These are phyloP conservation scores for Pisolithus marmoratus DNA, from an alignment of 768 basidiomycete species.

Conservation along the genomic window DNA sequence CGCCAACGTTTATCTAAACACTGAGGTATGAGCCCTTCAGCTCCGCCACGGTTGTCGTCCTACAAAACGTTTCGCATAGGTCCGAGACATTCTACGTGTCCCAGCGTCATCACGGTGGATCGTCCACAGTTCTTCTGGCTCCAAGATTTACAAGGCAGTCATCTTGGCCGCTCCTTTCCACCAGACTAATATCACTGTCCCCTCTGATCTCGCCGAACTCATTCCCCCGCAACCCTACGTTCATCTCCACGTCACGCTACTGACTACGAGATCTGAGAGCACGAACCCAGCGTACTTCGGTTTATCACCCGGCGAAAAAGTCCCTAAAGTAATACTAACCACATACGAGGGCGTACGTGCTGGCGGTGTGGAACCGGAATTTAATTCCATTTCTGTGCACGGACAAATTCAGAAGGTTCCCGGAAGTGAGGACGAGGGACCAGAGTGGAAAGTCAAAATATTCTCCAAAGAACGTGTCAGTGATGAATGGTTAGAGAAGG, in stretches of 20 bases:
- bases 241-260: conserved; percentile 81
- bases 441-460: conserved; percentile 79
- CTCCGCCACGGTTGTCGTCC: conserved; percentile 45
- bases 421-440: conserved; percentile 17
- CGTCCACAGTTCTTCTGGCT: conserved; percentile 43
- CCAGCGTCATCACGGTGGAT: conserved; percentile 47
- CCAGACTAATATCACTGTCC: conserved; percentile 52
- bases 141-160: conserved; percentile 59
- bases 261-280: conserved; percentile 66
- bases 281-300: conserved; percentile 68
- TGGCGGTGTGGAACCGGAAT: conserved; percentile 63
- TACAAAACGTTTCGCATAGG: conserved; percentile 30
- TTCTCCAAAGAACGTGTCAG: conserved; percentile 64
- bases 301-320: conserved; percentile 34
- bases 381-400: conserved; percentile 84
- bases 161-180: conserved; percentile 88
- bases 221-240: conserved; percentile 75
- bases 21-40: conserved; percentile 42
- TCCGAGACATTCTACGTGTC: conserved; percentile 44
- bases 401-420: conserved; percentile 37
- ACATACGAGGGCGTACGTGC: conserved; percentile 54
- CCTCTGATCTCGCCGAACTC: conserved; percentile 40
- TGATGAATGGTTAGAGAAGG: conserved; percentile 61
- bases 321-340: conserved; percentile 69
- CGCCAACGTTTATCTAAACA: conserved; percentile 67